Base-by-base conservation (phyloP, 208 protist genomes). In the Acanthamoeba divionensis region DNA sequence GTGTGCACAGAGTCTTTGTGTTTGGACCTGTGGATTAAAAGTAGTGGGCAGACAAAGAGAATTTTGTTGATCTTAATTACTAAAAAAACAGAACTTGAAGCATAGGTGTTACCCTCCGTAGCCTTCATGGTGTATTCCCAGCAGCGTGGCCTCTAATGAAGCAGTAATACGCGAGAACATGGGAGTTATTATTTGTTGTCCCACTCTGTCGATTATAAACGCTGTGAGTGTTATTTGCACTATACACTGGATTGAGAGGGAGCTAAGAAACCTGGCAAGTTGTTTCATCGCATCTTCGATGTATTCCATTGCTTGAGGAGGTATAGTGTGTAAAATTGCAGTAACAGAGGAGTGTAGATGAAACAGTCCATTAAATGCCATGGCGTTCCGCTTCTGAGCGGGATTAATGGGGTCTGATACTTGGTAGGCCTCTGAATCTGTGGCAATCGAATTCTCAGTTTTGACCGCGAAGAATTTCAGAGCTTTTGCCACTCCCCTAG, bases 361-460 rank as follows among this genome's bases (percentile, higher is more conserved):
- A 36, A 66, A 85, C 50, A 85, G 31, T 15, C 31, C 75, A 21
- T 85, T 85, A 38, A 85, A 85, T 29, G 66, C 66, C 54, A 36
- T 85, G 21, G 75, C 75, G 52, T 85, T 85, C 75, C 33, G 38
- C 48, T 41, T 62, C 54, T 85, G 75, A 33, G 75, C 21, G 38
- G 75, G 31, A 33, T 57, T 85, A 41, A 85, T 24, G 8, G 75
- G 10, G 9, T 85, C 54, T 18, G 48, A 33, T 24, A 85, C 75
- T 55, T 86, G 77, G 54, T 66, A 86, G 54, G 77, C 77, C 29
- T 86, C 77, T n/a, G 77, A 31, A 15, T 60, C 47, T 18, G 77
- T 66, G 9, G 33, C 18, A 12, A 86, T 8, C 47, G 66, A 24
- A 18, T 65, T 86, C 10, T 65, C 29, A 44, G 54, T 66, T 44